These are phyloP conservation scores for Pseudogymnoascus sp. DNA, from an alignment of 2,329 filamentous ascomycete genomes.

Conservation along the genomic window DNA sequence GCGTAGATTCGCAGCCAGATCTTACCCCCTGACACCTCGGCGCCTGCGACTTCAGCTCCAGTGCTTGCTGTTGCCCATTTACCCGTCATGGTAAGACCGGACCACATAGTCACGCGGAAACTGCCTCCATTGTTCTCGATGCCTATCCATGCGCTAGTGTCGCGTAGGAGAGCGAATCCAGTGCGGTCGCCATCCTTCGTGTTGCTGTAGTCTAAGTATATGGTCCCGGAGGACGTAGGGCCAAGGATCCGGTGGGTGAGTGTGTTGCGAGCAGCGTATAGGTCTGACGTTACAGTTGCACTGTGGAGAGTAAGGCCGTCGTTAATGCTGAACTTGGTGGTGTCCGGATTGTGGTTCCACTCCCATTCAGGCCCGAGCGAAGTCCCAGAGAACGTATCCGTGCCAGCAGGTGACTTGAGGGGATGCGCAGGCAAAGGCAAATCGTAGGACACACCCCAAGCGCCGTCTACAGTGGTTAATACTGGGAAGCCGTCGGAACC, in stretches of 20 bases:
- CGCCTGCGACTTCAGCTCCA: slow-evolving; percentile 25
- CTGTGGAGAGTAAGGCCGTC: slow-evolving; percentile 41
- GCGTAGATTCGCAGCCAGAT: slow-evolving; percentile 34
- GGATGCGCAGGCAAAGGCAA: slow-evolving; percentile 28
- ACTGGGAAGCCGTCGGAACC: slow-evolving; percentile 44
- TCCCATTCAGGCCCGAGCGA: slow-evolving; percentile 44
- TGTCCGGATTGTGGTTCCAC: slow-evolving; percentile 57
- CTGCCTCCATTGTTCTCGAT: slow-evolving; percentile 33
- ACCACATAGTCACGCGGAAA: slow-evolving; percentile 26
- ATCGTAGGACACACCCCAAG: slow-evolving; percentile 42
- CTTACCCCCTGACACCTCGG: slow-evolving; percentile 16
- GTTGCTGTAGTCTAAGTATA: slow-evolving; percentile 40
- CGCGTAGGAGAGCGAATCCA: slow-evolving; percentile 46
- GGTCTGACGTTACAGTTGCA: slow-evolving; percentile 44
- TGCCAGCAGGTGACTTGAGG: slow-evolving; percentile 30
- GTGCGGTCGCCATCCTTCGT: slow-evolving; percentile 46
- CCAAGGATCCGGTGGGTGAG: slow-evolving; percentile 41
- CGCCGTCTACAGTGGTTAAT: slow-evolving; percentile 35
- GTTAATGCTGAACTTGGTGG: slow-evolving; percentile 36
- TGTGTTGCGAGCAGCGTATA: slow-evolving; percentile 42
- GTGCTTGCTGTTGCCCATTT: slow-evolving; percentile 29
- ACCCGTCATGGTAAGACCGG: slow-evolving; percentile 27
- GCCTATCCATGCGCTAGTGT: slow-evolving; percentile 46
- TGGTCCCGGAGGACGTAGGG: slow-evolving; percentile 40
- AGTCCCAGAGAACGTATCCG: slow-evolving; percentile 39